Conservation (phyloP, 805 yeast species). For the Candida chauliodis region DNA sequence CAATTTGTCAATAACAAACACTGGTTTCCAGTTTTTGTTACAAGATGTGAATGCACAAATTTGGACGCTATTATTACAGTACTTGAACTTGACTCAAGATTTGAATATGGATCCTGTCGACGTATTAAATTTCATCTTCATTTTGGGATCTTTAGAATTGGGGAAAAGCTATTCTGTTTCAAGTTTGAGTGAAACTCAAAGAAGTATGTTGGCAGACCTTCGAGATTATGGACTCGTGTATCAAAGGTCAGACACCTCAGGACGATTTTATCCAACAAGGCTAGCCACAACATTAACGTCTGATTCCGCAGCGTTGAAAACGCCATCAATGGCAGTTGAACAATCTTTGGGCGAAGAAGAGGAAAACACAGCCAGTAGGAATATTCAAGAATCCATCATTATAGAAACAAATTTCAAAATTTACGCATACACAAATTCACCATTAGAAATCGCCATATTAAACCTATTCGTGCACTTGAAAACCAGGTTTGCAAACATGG, state of each 20-base stretch:
- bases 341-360: conserved; percentile 46
- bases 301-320: conserved; percentile 65
- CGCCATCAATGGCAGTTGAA: conserved; percentile 75
- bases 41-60: conserved; percentile 93
- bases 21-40: conserved; percentile 88
- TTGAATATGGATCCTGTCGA: conserved; percentile 94
- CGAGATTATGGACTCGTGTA: conserved; percentile 90
- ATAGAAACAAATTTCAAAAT: conserved; percentile 91
- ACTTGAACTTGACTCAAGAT: conserved; percentile 77
- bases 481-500: conserved; percentile 86
- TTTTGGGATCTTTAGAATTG: conserved; percentile 87
- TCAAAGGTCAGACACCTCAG: conserved; percentile 48
- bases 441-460: conserved; percentile 88
- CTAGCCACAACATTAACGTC: conserved; percentile 87
- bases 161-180: conserved; percentile 80
- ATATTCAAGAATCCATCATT: conserved; percentile 64
- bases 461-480: conserved; percentile 83
- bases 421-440: conserved; percentile 91
- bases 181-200: conserved; percentile 74
- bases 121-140: conserved; percentile 87
- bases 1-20: conserved; percentile 69
- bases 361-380: conserved; percentile 39
- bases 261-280: conserved; percentile 83
- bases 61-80: conserved; percentile 88
- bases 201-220: conserved; percentile 82